phyloP scores from a whole-genome alignment of 306 rosid species.

The Erythrophleum fordii region DNA sequence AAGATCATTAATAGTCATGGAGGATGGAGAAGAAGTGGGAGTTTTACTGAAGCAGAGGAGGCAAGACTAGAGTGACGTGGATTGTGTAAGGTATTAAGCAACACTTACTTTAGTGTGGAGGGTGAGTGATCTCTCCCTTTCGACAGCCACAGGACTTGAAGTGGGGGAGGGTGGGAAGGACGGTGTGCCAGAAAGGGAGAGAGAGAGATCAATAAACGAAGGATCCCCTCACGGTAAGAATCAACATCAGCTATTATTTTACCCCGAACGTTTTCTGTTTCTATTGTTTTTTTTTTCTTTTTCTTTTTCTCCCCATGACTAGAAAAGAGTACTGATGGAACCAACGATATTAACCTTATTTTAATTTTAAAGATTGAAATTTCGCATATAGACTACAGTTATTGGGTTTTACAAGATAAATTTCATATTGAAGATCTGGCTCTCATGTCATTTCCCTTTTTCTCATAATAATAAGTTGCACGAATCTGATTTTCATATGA shows the following conservation, averaged over 20 bases:
- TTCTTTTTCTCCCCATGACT: background rate
- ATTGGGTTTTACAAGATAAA: background rate
- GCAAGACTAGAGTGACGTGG: slow-evolving; percentile 8
- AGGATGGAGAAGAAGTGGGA: slow-evolving; percentile 30
- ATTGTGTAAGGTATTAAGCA: slow-evolving; percentile 26
- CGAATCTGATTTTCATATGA: background rate
- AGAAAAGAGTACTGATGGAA: background rate
- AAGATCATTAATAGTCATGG: slow-evolving; percentile 40
- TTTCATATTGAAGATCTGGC: background rate
- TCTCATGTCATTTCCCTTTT: background rate
- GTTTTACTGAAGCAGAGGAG: slow-evolving; percentile 5
- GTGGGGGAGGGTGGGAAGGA: slow-evolving; percentile 22
- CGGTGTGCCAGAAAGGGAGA: background rate
- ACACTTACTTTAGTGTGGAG: slow-evolving; percentile 30
- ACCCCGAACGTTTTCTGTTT: background rate
- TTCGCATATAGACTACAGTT: background rate
- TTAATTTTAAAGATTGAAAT: too few relatives aligned
- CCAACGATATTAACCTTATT: too few relatives aligned
- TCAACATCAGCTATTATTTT: background rate
- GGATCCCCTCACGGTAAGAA: background rate
- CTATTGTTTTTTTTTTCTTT: background rate
- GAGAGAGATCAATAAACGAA: background rate
- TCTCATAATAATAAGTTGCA: background rate
- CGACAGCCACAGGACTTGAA: slow-evolving; percentile 34
- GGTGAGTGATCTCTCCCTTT: slow-evolving; percentile 41